Evolutionary conservation across 2,329 filamentous ascomycete genomes (phyloP).

Genomic region (Talaromyces pinophilus): DNA sequence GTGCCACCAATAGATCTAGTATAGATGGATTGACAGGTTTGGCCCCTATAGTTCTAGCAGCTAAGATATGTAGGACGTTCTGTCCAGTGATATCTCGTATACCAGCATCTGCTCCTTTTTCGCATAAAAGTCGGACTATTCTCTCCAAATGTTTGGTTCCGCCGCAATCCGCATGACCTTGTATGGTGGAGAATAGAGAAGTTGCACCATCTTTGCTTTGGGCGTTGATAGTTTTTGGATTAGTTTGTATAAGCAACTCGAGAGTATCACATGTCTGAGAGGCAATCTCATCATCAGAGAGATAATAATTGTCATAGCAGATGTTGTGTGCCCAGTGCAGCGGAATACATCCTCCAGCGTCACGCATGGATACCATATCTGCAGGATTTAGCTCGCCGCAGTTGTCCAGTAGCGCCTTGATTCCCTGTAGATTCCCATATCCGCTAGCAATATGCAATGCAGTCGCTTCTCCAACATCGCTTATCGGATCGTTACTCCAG

Average conservation of each 20-base stretch:
- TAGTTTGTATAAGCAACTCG: background rate
- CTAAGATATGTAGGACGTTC: background rate
- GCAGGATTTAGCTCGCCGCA: background rate
- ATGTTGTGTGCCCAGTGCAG: background rate
- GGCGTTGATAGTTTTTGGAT: background rate
- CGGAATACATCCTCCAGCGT: background rate
- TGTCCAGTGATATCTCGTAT: background rate
- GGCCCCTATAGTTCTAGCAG: background rate
- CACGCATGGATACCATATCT: background rate
- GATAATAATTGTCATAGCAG: background rate
- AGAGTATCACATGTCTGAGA: background rate
- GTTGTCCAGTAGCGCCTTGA: background rate
- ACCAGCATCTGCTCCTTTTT: background rate
- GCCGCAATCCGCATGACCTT: background rate
- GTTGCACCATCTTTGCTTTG: background rate
- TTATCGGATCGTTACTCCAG: no score
- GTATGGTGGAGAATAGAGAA: background rate
- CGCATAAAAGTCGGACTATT: background rate
- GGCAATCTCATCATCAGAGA: slow-evolving; percentile 1
- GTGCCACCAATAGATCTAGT: background rate
- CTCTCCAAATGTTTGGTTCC: background rate
- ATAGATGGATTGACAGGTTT: background rate
- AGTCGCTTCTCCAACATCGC: no score
- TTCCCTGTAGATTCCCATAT: no score
- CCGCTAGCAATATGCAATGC: no score